phyloP scores from a whole-genome alignment of 495 filamentous ascomycete species.

The Hamigera avellanea region DNA sequence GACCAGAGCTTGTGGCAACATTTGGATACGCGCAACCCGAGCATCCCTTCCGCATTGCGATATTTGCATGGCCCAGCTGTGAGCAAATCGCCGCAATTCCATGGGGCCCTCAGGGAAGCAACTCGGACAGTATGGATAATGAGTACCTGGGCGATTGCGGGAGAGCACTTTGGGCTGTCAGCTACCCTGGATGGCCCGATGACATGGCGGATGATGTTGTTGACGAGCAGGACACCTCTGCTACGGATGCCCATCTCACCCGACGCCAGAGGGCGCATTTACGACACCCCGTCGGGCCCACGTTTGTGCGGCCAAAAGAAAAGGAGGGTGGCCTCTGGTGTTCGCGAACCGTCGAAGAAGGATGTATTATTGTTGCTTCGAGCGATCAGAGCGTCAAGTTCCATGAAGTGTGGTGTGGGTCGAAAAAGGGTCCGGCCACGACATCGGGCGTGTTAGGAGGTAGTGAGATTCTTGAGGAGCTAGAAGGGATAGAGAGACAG shows the following conservation, averaged over 20 bases:
- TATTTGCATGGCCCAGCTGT: slow-evolving; percentile 94
- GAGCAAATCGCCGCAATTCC: slow-evolving; percentile 80
- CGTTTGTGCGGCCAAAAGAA: slow-evolving; percentile 22
- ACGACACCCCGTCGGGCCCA: slow-evolving; percentile 1
- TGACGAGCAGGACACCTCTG: slow-evolving; percentile 2
- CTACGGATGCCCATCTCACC: not conserved
- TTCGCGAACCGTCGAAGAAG: slow-evolving; percentile 58
- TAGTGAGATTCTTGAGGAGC: slow-evolving; percentile 75
- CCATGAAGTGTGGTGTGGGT: slow-evolving; percentile 81
- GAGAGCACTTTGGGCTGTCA: slow-evolving; percentile 36
- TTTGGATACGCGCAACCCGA: slow-evolving; percentile 96
- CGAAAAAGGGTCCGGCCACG: slow-evolving; percentile 41
- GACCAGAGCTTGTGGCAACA: slow-evolving; percentile 81
- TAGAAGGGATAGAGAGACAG: slow-evolving; percentile 77
- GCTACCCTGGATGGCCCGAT: slow-evolving; percentile 31
- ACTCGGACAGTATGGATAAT: slow-evolving; percentile 46
- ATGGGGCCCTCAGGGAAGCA: slow-evolving; percentile 72
- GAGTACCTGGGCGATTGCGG: slow-evolving; percentile 18
- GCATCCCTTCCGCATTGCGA: slow-evolving; percentile 80
- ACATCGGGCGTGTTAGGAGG: slow-evolving; percentile 64
- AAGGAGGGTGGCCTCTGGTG: slow-evolving; percentile 43
- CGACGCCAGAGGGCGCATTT: not conserved
- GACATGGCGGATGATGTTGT: slow-evolving; percentile 6
- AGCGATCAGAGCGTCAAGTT: slow-evolving; percentile 94
- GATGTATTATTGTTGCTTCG: slow-evolving; percentile 87